Evolutionary conservation across 805 yeast species (phyloP), one percentile per base, ranked within the genome.

Genomic region (Komagataella kurtzmanii): DNA sequence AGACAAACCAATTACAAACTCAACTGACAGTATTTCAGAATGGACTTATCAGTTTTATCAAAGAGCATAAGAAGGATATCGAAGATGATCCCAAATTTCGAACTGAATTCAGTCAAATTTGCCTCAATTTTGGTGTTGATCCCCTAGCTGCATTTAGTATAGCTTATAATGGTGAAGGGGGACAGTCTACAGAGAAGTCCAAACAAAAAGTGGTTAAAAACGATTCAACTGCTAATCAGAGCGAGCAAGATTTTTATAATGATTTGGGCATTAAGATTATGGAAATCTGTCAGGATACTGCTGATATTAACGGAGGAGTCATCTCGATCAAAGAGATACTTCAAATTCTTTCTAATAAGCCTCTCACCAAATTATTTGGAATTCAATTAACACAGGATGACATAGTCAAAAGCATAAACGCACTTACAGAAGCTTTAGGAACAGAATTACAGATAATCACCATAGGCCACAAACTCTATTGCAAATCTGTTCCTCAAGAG

Each of bases 91-190:
- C 82, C 0, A 79, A 79, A 52, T 77, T 88, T 59, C 70, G 95
- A 30, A 68, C 75, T 24, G 83, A 86, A 61, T 88, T 89, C 63
- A 80, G 87, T 44, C 75, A 77, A 53, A 81, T 90, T 69, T 88
- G 96, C 59, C 70, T 76, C 3, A 77, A 82, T 57, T 81, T 89
- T 24, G 97, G 97, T 1, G 82, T 89, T 17, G 97, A 90, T 62
- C 93, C 96, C 0, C 63, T 90, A 24, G 70, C 72, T n/a, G 60
- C 63, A 51, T 64, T 30, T 8, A 30, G 40, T 14, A 30, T 30
- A 30, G 40, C 40, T 8, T 30, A 30, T 14, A 30, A 30, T 5
- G 40, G 40, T 10, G 40, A 30, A 8, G n/a, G 40, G 14, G 62
- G 65, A 36, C 45, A n/a, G 43, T 23, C 6, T 50, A 56, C 60